These are phyloP conservation scores for Neonectria punicea DNA, from an alignment of 2,329 filamentous ascomycete species.

Conservation along the genomic window DNA sequence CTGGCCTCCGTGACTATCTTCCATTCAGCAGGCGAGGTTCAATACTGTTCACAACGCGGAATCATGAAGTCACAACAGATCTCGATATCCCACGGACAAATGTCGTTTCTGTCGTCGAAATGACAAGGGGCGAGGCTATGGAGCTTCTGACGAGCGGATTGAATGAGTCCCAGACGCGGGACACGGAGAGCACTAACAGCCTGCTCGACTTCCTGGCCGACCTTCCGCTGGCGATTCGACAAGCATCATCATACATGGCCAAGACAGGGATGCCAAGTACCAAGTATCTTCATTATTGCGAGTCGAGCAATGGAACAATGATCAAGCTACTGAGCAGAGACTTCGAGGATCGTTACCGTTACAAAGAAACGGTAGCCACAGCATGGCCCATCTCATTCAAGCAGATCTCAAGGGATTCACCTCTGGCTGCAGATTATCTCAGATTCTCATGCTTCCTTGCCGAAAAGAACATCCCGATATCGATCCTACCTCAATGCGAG, in stretches of 20 bases:
- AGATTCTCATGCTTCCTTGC: slow-evolving; percentile 44
- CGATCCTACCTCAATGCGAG: slow-evolving; percentile 34
- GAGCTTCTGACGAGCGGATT: slow-evolving; percentile 37
- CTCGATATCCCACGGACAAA: slow-evolving; percentile 18
- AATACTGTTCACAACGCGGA: slow-evolving; percentile 38
- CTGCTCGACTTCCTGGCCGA: slow-evolving; percentile 46
- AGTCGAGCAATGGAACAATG: slow-evolving; percentile 33
- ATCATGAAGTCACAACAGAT: slow-evolving; percentile 9
- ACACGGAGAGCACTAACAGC: slow-evolving; percentile 29
- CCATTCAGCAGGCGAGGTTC: slow-evolving; percentile 35
- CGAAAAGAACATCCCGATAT: slow-evolving; percentile 44
- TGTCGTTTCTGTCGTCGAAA: slow-evolving; percentile 30
- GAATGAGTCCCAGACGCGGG: slow-evolving; percentile 30
- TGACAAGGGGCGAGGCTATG: slow-evolving; percentile 36
- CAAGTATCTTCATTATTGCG: slow-evolving; percentile 42
- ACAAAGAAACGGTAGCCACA: slow-evolving; percentile 45
- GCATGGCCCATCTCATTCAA: slow-evolving; percentile 51
- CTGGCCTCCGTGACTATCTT: slow-evolving; percentile 42
- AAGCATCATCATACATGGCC: slow-evolving; percentile 51
- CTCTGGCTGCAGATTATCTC: slow-evolving; percentile 43
- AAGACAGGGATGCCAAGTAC: slow-evolving; percentile 29
- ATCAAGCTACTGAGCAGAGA: slow-evolving; percentile 42
- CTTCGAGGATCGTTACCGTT: slow-evolving; percentile 45
- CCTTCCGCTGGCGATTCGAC: slow-evolving; percentile 50
- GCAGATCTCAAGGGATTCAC: slow-evolving; percentile 39